phyloP scores from a whole-genome alignment of 257 asterid species.

The Jacaranda copaia region DNA sequence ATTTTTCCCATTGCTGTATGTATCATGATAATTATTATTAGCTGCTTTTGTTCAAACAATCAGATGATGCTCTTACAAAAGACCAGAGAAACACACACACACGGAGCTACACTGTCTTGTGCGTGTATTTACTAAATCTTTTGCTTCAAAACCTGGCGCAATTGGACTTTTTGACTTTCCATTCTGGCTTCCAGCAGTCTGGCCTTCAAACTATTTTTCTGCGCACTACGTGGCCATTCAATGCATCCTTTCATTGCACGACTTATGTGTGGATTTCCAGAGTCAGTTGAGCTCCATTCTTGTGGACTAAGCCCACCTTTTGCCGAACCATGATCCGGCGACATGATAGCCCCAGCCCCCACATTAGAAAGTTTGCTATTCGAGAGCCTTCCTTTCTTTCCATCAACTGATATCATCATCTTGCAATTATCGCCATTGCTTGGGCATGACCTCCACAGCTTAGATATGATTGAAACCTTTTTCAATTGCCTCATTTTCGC shows the following conservation, averaged over 20 bases:
- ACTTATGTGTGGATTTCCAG: constrained; percentile 62
- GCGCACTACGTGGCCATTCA: constrained; percentile 77
- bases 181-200: constrained; percentile 82
- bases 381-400: constrained; percentile 53
- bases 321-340: constrained; percentile 58
- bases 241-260: constrained; percentile 90
- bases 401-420: constrained; percentile 53
- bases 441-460: constrained; percentile 47
- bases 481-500: constrained; percentile 39
- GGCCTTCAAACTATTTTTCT: constrained; percentile 75
- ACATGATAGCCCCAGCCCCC: constrained; percentile 46
- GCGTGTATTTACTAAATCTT: constrained; percentile 54
- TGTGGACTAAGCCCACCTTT: constrained; percentile 60
- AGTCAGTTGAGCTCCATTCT: constrained; percentile 76
- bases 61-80: constrained; percentile 3
- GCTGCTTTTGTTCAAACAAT: not conserved
- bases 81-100: not conserved
- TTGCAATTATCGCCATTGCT: constrained; percentile 52
- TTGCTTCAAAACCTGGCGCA: constrained; percentile 92
- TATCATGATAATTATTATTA: not conserved
- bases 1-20: not conserved
- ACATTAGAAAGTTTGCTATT: constrained; percentile 60
- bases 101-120: not conserved
- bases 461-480: constrained; percentile 47
- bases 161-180: constrained; percentile 88